These are phyloP conservation scores for Aspergillus homomorphus DNA, from an alignment of 495 filamentous ascomycete species.

Conservation along the genomic window DNA sequence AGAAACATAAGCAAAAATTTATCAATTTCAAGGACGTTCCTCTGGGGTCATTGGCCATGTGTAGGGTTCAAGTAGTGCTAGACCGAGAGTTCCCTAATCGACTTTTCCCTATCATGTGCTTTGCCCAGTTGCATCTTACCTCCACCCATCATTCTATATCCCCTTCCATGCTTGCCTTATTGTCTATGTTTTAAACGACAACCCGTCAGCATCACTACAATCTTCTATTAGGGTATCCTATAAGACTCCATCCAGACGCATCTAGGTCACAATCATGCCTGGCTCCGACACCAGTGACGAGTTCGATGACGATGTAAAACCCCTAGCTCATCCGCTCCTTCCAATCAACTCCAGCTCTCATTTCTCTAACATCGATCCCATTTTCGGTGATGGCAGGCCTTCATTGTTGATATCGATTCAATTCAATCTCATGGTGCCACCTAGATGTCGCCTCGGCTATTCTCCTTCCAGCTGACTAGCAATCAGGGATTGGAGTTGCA, in stretches of 20 bases:
- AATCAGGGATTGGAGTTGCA: constrained; percentile 62
- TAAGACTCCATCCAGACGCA: background rate
- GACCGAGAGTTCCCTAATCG: too few relatives aligned
- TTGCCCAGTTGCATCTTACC: too few relatives aligned
- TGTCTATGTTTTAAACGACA: too few relatives aligned
- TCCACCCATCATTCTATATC: too few relatives aligned
- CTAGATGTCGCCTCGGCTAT: background rate
- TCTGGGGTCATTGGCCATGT: too few relatives aligned
- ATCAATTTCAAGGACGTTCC: background rate
- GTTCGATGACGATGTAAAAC: constrained; percentile 52
- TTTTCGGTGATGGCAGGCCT: constrained; percentile 30
- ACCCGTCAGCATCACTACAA: too few relatives aligned
- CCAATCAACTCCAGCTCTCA: background rate
- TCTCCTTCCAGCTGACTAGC: constrained; percentile 2
- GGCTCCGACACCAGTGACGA: constrained; percentile 52
- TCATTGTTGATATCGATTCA: constrained; percentile 72
- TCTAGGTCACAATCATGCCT: constrained; percentile 37
- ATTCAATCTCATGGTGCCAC: constrained; percentile 66
- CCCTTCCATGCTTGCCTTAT: too few relatives aligned
- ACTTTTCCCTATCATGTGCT: too few relatives aligned
- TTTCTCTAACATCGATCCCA: background rate
- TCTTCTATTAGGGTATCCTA: background rate
- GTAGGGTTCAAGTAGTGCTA: too few relatives aligned
- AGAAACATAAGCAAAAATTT: constrained; percentile 9
- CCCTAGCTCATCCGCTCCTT: background rate